Evolutionary conservation across 108 stramenopile genomes (phyloP).

Genomic region (Stephanodiscus minutulus): DNA sequence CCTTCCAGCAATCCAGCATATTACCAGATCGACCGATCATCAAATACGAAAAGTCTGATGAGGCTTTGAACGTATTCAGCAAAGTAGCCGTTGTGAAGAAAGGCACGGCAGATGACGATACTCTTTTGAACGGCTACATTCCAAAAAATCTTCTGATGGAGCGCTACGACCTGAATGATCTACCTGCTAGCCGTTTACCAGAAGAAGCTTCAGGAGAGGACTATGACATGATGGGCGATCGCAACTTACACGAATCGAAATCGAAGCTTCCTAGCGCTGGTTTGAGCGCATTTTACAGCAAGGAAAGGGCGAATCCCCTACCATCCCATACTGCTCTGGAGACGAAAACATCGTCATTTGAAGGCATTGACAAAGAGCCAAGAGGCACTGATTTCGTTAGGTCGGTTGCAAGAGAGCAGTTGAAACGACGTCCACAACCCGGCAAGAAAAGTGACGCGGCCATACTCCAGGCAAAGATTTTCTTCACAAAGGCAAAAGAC

Average conservation of each 20-base stretch:
- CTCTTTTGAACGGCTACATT: slow-evolving; percentile 45
- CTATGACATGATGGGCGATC: not conserved
- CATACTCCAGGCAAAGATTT: slow-evolving; percentile 41
- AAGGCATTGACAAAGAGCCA: slow-evolving; percentile 12
- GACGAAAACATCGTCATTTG: slow-evolving; percentile 13
- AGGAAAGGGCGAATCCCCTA: slow-evolving; percentile 4
- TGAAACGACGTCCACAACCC: slow-evolving; percentile 13
- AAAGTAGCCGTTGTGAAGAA: slow-evolving; percentile 62
- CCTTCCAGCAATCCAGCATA: not conserved
- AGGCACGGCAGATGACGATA: not conserved
- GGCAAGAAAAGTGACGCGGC: slow-evolving; percentile 26
- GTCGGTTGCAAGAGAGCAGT: slow-evolving; percentile 6
- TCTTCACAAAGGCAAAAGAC: slow-evolving; percentile 48
- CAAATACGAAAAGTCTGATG: slow-evolving; percentile 33
- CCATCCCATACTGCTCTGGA: not conserved
- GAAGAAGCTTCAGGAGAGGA: not conserved
- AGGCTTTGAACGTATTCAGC: slow-evolving; percentile 29
- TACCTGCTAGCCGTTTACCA: not conserved
- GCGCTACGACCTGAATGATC: slow-evolving; percentile 44
- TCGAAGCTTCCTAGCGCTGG: slow-evolving; percentile 8
- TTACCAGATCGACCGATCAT: not conserved
- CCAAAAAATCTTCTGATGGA: slow-evolving; percentile 50
- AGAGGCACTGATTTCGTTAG: not conserved
- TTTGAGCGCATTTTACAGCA: slow-evolving; percentile 19
- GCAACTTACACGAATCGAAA: not conserved